Evolutionary conservation across 805 yeast species (phyloP), one percentile per base, ranked within the genome.

Genomic region (Ogataea sp.): DNA sequence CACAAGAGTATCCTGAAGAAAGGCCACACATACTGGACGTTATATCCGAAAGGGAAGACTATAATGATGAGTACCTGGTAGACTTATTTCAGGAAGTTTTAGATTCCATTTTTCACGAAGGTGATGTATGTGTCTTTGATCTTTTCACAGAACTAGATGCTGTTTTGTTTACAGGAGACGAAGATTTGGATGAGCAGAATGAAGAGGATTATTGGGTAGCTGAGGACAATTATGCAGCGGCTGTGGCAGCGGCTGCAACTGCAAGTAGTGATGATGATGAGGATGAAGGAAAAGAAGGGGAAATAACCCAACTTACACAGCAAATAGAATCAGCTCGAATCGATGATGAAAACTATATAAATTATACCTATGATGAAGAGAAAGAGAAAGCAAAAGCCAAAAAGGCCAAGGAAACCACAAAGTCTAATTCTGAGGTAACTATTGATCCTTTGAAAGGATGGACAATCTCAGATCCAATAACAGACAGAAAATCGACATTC

Each of bases 401-500:
- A 30, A 17, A 20, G 8, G 14, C 26, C 20, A 44, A 43, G 20
- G 31, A 18, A 2, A 11, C 28, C n/a, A n/a, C n/a, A n/a, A n/a
- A n/a, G n/a, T n/a, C n/a, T n/a, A n/a, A n/a, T n/a, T n/a, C n/a
- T n/a, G n/a, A n/a, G n/a, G n/a, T n/a, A n/a, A n/a, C 47, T 20
- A 9, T 27, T 0, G 75, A 82, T 46, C 75, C 75, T 0, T 56
- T 83, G n/a, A 72, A 66, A 31, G 83, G 81, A 1, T 93, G 97
- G 97, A 52, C 62, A 1, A 68, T 70, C 10, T 81, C 95, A 1
- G 94, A 83, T 1, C 83, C 94, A 0, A 71, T 89, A 1, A 62
- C 70, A 1, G 98, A 90, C 56, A 64, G 97, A 40, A 87, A 85
- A 13, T 87, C 96, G 0, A 80, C 86, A 1, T 90, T 90, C 50